phyloP scores from a whole-genome alignment of 2,329 filamentous ascomycete genomes.

The Diaporthe aspalathi region DNA sequence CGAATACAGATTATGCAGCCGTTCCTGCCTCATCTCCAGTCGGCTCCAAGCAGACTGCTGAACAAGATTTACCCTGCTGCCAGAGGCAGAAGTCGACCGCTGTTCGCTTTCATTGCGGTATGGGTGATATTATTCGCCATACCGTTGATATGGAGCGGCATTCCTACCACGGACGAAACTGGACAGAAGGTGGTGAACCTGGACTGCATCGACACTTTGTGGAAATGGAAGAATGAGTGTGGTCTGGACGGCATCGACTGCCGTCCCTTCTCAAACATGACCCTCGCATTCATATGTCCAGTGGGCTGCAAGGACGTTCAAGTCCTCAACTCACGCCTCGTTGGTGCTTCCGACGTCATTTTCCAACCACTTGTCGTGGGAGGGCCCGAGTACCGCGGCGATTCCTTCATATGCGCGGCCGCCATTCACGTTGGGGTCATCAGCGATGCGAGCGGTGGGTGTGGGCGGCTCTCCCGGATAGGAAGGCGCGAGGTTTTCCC shows the following conservation, averaged over 20 bases:
- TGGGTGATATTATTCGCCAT: neutral
- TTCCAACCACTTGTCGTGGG: constrained; percentile 76
- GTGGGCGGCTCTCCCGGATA: constrained; percentile 77
- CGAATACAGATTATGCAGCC: neutral
- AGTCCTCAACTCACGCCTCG: constrained; percentile 75
- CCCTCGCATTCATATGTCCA: constrained; percentile 69
- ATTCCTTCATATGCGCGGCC: constrained; percentile 81
- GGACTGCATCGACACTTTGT: constrained; percentile 65
- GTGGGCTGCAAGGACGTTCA: constrained; percentile 64
- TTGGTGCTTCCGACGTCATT: constrained; percentile 74
- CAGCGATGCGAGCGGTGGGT: constrained; percentile 74
- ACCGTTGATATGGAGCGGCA: neutral
- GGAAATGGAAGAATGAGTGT: constrained; percentile 66
- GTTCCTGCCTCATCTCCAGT: neutral
- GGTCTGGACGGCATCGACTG: constrained; percentile 69
- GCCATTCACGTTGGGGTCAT: constrained; percentile 81
- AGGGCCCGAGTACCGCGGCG: constrained; percentile 82
- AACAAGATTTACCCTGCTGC: neutral
- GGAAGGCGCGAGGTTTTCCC: constrained; percentile 75
- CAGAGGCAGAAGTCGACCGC: neutral
- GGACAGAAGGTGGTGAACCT: constrained; percentile 49
- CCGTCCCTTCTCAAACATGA: constrained; percentile 67
- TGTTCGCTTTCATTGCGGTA: neutral
- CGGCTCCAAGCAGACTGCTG: neutral
- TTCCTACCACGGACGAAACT: neutral